Conservation (phyloP, 2,329 filamentous ascomycete genomes). For the Colletotrichum tofieldiae region DNA sequence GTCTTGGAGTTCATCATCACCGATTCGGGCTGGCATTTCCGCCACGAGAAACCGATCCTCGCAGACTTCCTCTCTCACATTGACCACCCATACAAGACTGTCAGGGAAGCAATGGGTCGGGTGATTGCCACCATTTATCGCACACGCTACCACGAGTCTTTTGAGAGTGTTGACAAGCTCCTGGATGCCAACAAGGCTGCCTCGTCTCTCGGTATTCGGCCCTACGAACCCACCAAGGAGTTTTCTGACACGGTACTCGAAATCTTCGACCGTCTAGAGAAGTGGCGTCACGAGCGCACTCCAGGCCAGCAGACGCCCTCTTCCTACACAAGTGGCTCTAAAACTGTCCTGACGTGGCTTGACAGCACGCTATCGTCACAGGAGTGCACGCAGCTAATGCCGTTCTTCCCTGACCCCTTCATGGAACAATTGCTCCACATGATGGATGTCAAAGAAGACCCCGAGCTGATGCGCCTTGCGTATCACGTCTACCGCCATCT, state of each 20-base stretch:
- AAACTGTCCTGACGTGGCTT: conserved; percentile 96
- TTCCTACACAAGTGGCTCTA: conserved; percentile 94
- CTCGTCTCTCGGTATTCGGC: conserved; percentile 87
- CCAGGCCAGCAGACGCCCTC: conserved; percentile 95
- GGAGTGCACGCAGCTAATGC: conserved; percentile 91
- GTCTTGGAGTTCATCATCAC: conserved; percentile 90
- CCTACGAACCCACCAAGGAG: conserved; percentile 84
- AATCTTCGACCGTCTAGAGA: conserved; percentile 85
- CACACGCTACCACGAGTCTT: conserved; percentile 94
- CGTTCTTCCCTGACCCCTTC: conserved; percentile 91
- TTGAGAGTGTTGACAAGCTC: conserved; percentile 82
- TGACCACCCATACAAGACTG: conserved; percentile 97
- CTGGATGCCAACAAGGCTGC: conserved; percentile 83
- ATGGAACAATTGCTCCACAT: conserved; percentile 97
- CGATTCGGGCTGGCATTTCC: conserved; percentile 97
- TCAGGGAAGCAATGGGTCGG: conserved; percentile 93
- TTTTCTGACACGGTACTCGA: conserved; percentile 80
- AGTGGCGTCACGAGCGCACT: conserved; percentile 87
- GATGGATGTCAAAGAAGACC: conserved; percentile 99
- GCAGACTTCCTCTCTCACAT: conserved; percentile 92
- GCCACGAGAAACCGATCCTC: conserved; percentile 87
- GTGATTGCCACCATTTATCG: conserved; percentile 91
- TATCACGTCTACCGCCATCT: conserved; percentile 98
- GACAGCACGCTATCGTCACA: conserved; percentile 92
- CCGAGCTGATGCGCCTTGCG: conserved; percentile 92